Conservation (phyloP, 2,329 filamentous ascomycete genomes). For the Xylariaceae sp. region DNA sequence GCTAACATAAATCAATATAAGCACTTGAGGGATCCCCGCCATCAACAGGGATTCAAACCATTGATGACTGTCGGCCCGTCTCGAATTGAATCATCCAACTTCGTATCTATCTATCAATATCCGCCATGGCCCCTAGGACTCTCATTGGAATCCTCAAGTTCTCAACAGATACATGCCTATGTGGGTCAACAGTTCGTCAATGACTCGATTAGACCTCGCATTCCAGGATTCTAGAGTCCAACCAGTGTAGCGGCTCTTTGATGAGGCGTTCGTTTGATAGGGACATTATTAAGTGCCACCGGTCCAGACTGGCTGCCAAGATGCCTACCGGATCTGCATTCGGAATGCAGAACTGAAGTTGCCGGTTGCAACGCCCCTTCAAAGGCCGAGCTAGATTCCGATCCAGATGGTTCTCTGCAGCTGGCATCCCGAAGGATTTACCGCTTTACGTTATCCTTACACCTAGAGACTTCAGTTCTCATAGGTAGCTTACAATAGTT, state of each 20-base stretch:
- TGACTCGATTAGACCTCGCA: constrained; percentile 1
- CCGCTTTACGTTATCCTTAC: neutral
- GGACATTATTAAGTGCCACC: neutral
- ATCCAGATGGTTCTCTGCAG: constrained; percentile 7
- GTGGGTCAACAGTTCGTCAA: neutral
- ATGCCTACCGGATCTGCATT: constrained; percentile 14
- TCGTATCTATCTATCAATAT: neutral
- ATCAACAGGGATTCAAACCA: neutral
- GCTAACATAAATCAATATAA: neutral
- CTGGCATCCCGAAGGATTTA: constrained; percentile 1
- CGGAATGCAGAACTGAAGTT: constrained; percentile 16
- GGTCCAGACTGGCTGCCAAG: constrained; percentile 4
- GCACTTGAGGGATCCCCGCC: neutral
- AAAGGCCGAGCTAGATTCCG: neutral
- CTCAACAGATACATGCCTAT: neutral
- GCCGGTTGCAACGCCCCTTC: constrained; percentile 12
- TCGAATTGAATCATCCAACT: neutral
- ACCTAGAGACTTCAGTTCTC: constrained; percentile 15
- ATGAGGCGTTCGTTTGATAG: constrained; percentile 6
- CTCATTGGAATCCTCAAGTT: neutral
- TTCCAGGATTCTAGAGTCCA: neutral
- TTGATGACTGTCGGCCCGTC: neutral
- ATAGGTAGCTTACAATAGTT: no score
- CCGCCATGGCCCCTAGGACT: neutral
- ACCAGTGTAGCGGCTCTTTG: neutral